phyloP scores from a whole-genome alignment of 305 asterid species.

The Caryopteris hybrid region DNA sequence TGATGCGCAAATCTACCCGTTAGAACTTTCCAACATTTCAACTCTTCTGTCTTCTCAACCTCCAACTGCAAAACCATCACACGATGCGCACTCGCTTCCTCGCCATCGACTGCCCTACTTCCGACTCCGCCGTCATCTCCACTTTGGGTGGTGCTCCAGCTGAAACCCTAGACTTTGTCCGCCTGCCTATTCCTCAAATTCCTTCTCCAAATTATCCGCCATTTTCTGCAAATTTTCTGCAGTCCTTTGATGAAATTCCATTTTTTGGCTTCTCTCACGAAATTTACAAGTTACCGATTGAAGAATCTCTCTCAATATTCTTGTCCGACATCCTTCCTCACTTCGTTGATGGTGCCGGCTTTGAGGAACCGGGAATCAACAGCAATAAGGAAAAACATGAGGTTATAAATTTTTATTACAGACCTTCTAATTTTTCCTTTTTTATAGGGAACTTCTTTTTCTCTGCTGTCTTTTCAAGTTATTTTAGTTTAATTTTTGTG shows the following conservation, averaged over 20 bases:
- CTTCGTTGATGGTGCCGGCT: conserved; percentile 24
- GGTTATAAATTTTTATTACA: conserved; percentile 15
- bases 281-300: conserved; percentile 57
- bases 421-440: background rate
- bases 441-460: background rate
- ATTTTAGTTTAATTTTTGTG: too few relatives aligned
- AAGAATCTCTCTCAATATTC: conserved; percentile 62
- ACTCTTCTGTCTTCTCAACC: conserved; percentile 1
- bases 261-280: conserved; percentile 30
- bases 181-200: conserved; percentile 51
- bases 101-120: conserved; percentile 31
- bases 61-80: conserved; percentile 18
- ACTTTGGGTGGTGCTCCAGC: conserved; percentile 17
- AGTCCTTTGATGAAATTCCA: conserved; percentile 43
- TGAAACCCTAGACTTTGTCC: conserved; percentile 54
- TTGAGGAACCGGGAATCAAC: conserved; percentile 22
- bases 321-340: conserved; percentile 71
- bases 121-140: conserved; percentile 6
- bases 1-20: conserved; percentile 26
- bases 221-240: conserved; percentile 19
- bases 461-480: background rate
- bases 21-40: conserved; percentile 15
- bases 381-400: conserved; percentile 20
- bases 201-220: conserved; percentile 31
- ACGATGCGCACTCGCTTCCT: conserved; percentile 92